Evolutionary conservation across 306 rosid genomes (phyloP), one percentile per base, ranked within the genome.

Genomic region (Malus sieversii): DNA sequence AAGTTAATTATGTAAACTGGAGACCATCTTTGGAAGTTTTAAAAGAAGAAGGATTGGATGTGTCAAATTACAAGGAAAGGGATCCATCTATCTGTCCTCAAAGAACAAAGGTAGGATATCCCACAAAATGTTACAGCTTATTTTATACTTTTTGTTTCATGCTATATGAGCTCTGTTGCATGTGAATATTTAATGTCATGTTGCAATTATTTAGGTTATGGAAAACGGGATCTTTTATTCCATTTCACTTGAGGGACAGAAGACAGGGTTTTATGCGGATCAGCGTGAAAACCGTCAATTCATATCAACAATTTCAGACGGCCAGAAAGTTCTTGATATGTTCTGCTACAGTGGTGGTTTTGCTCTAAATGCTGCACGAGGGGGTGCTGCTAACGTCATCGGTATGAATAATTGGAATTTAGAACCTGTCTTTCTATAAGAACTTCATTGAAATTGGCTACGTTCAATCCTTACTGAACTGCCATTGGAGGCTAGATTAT

Each of bases 321-420:
- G 89, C 66, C 87, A 83, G 77, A 90, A 78, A 84, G 97, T 95
- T 81, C 92, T 95, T 73, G 98, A 95, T 86, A 77, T 95, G 70
- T 95, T 92, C 85, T 95, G 98, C 85, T 95, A 95, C 78, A 92
- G 96, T 79, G 97, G 97, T 66, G 96, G 96, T 71, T 95, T 92
- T 85, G 86, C 98, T 81, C 81, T 95, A 73, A 92, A 92, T 87
- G 96, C 97, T 59, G 83, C 79, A 58, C 83, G 67, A 72, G 96
- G 95, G 60, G 96, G 97, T 77, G 97, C 98, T 45, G 44, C 75
- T n/a, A 72, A 85, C 82, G 97, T 92, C 83, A 90, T 90, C 3
- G 97, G 98, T 92, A 92, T 42, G 74, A 62, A 60, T 44, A 81
- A 25, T 15, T 53, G 68, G 51, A 30, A 27, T 4, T 14, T 75